phyloP scores from a whole-genome alignment of 371 early-diverging fungal species.

The Syncephalastrum sp. region DNA sequence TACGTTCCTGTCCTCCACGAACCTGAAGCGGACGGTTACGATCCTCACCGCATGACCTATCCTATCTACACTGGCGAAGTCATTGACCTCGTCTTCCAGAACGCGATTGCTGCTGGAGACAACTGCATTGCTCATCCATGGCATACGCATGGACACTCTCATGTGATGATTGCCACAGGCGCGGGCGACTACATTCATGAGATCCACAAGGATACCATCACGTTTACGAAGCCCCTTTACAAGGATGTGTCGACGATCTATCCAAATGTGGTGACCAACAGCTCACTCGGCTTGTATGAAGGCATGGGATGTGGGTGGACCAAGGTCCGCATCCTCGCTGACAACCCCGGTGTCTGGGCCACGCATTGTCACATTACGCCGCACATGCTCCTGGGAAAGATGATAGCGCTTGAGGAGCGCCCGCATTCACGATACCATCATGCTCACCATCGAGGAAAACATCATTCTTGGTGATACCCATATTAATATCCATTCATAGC shows the following conservation, averaged over 20 bases:
- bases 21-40: conserved; percentile 18
- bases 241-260: conserved; percentile 37
- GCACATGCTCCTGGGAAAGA: conserved; percentile 55
- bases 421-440: too few relatives aligned
- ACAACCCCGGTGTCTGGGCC: conserved; percentile 19
- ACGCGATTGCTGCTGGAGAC: conserved; percentile 14
- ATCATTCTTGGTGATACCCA: too few relatives aligned
- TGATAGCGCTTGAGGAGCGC: conserved; percentile 1
- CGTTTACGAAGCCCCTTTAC: conserved; percentile 13
- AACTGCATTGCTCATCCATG: conserved; percentile 42
- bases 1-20: not conserved
- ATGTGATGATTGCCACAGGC: conserved; percentile 38
- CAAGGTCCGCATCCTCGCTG: conserved; percentile 37
- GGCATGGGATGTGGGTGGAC: conserved; percentile 35
- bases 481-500: too few relatives aligned
- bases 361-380: conserved; percentile 21
- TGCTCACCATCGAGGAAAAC: too few relatives aligned
- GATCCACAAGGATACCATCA: conserved; percentile 24
- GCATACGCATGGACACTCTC: conserved; percentile 47
- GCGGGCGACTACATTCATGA: conserved; percentile 35
- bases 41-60: conserved; percentile 29
- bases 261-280: conserved; percentile 21
- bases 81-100: conserved; percentile 39
- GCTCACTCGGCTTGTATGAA: conserved; percentile 2
- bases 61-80: conserved; percentile 27